A percentile compares a stretch with the other conserved stretches of the same genome.
Evolutionary conservation across 768 basidiomycete species (phyloP).

Genomic region (Chalciporus piperatus): DNA sequence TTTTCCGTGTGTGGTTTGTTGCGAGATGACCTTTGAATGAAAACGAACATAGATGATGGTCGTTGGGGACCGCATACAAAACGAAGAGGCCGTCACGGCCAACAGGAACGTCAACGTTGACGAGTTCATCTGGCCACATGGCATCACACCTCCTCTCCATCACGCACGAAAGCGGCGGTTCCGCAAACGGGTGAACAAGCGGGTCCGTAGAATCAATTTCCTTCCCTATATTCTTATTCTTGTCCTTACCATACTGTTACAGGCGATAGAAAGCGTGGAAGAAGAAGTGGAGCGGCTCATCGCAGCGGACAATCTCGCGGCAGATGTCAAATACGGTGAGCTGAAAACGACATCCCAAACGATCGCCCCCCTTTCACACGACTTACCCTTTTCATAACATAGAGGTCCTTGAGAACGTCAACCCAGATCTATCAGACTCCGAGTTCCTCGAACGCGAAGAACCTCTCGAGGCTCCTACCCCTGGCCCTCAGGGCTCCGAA

Average conservation of each 20-base stretch:
- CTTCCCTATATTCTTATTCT: background rate
- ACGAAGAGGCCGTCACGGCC: constrained; percentile 59
- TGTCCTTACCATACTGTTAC: constrained; percentile 7
- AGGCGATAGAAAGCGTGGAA: constrained; percentile 95
- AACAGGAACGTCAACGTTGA: constrained; percentile 82
- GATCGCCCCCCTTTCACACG: background rate
- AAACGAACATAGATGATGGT: constrained; percentile 77
- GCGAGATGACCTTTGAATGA: constrained; percentile 9
- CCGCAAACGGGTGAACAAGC: constrained; percentile 80
- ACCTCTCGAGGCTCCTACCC: constrained; percentile 63
- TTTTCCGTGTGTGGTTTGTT: background rate
- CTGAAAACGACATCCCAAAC: background rate
- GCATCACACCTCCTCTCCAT: constrained; percentile 89
- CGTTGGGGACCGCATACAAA: constrained; percentile 71
- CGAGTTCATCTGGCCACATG: constrained; percentile 97
- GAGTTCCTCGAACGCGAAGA: constrained; percentile 74
- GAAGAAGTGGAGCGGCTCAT: constrained; percentile 87
- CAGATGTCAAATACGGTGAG: constrained; percentile 75
- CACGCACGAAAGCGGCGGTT: constrained; percentile 91
- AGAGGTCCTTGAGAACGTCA: constrained; percentile 89
- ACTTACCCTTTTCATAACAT: constrained; percentile 2
- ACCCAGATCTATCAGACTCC: constrained; percentile 86
- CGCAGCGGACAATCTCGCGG: constrained; percentile 73
- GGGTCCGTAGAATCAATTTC: constrained; percentile 44
- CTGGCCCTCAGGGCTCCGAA: constrained; percentile 66